These are phyloP conservation scores for Aspergillus pseudotamarii DNA, from an alignment of 2,329 filamentous ascomycete genomes.

Conservation along the genomic window DNA sequence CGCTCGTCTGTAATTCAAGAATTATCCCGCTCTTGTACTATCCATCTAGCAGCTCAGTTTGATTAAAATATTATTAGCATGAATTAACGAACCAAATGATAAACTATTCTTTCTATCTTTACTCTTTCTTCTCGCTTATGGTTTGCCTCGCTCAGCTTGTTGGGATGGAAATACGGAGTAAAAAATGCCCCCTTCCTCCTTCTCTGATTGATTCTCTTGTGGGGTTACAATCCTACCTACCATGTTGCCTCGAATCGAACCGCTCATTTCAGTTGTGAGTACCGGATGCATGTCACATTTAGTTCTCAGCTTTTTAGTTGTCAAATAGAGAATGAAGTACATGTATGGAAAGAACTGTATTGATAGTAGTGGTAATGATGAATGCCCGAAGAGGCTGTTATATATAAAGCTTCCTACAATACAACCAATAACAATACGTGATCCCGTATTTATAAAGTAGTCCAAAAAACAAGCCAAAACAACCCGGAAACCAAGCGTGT, in stretches of 20 bases:
- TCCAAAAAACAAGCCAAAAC: neutral
- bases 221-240: neutral
- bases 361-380: no score
- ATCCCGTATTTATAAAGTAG: neutral
- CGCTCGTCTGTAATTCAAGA: constrained; percentile 32
- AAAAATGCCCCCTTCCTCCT: neutral
- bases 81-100: constrained; percentile 8
- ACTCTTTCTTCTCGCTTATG: neutral
- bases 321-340: neutral
- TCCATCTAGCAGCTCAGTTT: constrained; percentile 1
- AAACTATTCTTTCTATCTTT: neutral
- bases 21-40: neutral
- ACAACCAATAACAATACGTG: neutral
- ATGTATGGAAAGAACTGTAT: neutral
- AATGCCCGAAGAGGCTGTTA: neutral
- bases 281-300: no score
- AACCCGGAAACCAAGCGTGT: neutral
- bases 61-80: constrained; percentile 2
- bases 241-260: neutral
- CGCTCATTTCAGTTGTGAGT: neutral
- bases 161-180: neutral
- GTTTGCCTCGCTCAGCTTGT: neutral
- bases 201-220: no score
- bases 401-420: neutral
- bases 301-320: neutral